Evolutionary conservation across 495 filamentous ascomycete genomes (phyloP), one percentile per base, ranked within the genome.

Genomic region (Wilcoxina mikolae): DNA sequence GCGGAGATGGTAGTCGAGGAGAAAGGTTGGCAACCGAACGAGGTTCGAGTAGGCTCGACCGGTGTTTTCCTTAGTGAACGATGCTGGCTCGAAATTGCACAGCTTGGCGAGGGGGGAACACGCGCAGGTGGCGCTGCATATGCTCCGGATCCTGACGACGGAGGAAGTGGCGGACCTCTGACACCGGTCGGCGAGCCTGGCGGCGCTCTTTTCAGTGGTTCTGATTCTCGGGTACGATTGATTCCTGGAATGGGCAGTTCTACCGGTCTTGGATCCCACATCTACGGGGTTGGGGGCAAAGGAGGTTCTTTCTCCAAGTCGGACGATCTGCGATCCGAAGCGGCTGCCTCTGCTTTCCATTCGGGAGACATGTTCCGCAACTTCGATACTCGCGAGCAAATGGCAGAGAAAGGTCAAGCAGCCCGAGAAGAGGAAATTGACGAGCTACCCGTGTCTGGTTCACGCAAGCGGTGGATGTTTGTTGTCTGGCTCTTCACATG

Each of bases 321-420:
- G 51, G 68, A 88, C 38, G 91, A 98, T 64, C 73, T 81, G 1
- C 81, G 87, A 51, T 95, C 90, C 18, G 89, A 98, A 27, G 89
- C 89, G 3, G 90, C 87, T 2, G 85, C 75, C 0, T 94, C 85
- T 12, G 88, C 88, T 15, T 84, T 94, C 59, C 82, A 86, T 53
- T 83, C 79, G 46, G 90, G 91, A 15, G 89, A 98, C 65, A 94
- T 98, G 90, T 98, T 98, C 77, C 83, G 82, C 57, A 93, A 94
- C 57, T 74, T 95, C n/a, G 89, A 95, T 57, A 94, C 86, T 2
- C 77, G 83, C 51, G 82, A 93, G 67, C 83, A 91, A 67, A 87
- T 96, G 85, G 84, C 89, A 2, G 89, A 96, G 66, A 93, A 94
- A 50, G 87, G 85, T 57, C 90, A 94, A 60, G 85, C 93, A 53